These are phyloP conservation scores for Lactarius hatsudake DNA, from an alignment of 768 basidiomycete species.

Conservation along the genomic window DNA sequence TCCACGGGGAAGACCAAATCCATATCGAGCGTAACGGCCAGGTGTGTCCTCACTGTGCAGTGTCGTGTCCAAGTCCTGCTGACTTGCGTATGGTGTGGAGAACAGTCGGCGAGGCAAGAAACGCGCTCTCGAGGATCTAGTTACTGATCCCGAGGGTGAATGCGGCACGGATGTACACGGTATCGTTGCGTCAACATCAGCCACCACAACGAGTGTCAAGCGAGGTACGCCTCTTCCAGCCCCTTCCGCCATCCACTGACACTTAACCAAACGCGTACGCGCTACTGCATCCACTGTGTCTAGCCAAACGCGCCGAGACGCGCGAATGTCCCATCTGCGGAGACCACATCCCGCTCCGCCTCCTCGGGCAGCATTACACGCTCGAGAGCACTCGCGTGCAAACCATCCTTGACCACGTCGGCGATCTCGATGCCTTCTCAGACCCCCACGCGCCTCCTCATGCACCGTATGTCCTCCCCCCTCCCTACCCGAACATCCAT, in stretches of 20 bases:
- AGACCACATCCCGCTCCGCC: slow-evolving; percentile 67
- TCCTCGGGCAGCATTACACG: slow-evolving; percentile 60
- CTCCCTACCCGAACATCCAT: slow-evolving; percentile 1
- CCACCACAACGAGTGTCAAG: background rate
- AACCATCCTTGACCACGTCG: slow-evolving; percentile 60
- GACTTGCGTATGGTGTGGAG: slow-evolving; percentile 5
- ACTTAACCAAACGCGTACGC: background rate
- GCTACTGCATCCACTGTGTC: background rate
- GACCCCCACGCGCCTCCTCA: slow-evolving; percentile 42
- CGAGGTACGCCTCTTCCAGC: slow-evolving; percentile 5
- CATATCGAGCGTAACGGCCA: background rate
- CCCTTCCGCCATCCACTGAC: background rate
- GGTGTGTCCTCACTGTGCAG: background rate
- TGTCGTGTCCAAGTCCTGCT: background rate
- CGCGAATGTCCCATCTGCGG: slow-evolving; percentile 71
- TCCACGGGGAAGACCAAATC: slow-evolving; percentile 1
- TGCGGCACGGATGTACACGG: background rate
- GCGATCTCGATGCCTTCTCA: slow-evolving; percentile 54
- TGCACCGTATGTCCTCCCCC: slow-evolving; percentile 46
- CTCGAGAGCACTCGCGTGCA: slow-evolving; percentile 70
- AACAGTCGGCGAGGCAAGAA: slow-evolving; percentile 13
- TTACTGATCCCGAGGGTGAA: background rate
- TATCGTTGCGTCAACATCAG: slow-evolving; percentile 9
- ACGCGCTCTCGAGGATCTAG: background rate
- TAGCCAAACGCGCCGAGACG: slow-evolving; percentile 74